Evolutionary conservation across 805 yeast species (phyloP).

Genomic region (Pichia californica): DNA sequence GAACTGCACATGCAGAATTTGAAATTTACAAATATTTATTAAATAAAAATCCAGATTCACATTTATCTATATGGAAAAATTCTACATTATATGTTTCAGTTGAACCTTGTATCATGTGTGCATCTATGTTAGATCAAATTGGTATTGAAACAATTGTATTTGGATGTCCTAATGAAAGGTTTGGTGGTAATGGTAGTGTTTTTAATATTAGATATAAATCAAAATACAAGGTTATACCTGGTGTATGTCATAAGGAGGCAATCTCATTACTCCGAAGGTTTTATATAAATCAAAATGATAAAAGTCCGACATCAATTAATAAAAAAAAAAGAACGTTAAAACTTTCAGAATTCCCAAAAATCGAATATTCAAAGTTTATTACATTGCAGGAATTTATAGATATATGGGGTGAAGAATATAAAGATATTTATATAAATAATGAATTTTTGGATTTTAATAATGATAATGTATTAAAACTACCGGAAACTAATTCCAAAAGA

Average conservation of each 20-base stretch:
- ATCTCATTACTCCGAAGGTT: constrained; percentile 74
- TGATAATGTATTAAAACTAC: constrained; percentile 2
- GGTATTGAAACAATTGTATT: constrained; percentile 69
- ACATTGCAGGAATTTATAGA: constrained; percentile 41
- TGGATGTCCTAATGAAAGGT: constrained; percentile 92
- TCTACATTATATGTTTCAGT: constrained; percentile 85
- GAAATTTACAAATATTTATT: constrained; percentile 60
- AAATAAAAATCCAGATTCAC: constrained; percentile 23
- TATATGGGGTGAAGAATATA: constrained; percentile 40
- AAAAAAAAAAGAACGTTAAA: constrained; percentile 65
- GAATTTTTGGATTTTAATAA: constrained; percentile 22
- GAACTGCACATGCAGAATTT: constrained; percentile 91
- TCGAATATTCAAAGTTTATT: constrained; percentile 52
- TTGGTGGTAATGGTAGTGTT: constrained; percentile 95
- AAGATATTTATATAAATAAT: constrained; percentile 21
- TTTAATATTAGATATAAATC: constrained; percentile 40
- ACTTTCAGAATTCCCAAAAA: constrained; percentile 48
- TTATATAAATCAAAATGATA: constrained; percentile 76
- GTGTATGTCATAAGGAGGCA: constrained; percentile 75
- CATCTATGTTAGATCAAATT: constrained; percentile 78
- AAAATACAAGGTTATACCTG: constrained; percentile 45
- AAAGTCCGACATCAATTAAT: constrained; percentile 74
- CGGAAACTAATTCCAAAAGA: neutral
- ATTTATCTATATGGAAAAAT: constrained; percentile 38
- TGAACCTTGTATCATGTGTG: constrained; percentile 98